phyloP scores from a whole-genome alignment of 148 eudicot genomes.

The Gaultheria prostrata region DNA sequence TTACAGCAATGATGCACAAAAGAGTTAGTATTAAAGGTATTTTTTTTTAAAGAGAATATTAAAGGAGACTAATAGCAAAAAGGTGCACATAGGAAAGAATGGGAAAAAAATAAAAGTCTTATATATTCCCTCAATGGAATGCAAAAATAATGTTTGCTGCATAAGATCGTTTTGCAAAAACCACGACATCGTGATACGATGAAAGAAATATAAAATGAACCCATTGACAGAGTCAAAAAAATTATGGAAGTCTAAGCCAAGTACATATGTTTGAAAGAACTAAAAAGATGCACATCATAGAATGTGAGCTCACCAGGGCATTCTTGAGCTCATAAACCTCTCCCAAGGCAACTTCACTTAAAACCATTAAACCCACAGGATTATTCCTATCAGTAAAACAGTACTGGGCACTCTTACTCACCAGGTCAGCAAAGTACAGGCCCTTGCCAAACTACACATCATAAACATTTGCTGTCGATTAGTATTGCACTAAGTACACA shows the following conservation, averaged over 20 bases:
- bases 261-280: neutral
- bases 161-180: neutral
- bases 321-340: slow-evolving; percentile 73
- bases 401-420: slow-evolving; percentile 99
- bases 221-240: too few relatives aligned
- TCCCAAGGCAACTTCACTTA: slow-evolving; percentile 97
- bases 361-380: slow-evolving; percentile 93
- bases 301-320: slow-evolving; percentile 56
- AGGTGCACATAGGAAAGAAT: neutral
- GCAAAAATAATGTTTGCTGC: neutral
- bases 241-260: neutral
- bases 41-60: neutral
- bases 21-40: neutral
- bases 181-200: neutral
- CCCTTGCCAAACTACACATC: slow-evolving; percentile 93
- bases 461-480: slow-evolving; percentile 1
- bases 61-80: neutral
- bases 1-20: slow-evolving; percentile 1
- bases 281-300: neutral
- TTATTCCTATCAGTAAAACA: slow-evolving; percentile 78
- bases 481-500: neutral
- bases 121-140: neutral
- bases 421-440: slow-evolving; percentile 94
- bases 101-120: neutral
- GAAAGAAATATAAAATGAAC: neutral